Conservation (phyloP, 768 basidiomycete genomes). For the Lentinula guzmanii region DNA sequence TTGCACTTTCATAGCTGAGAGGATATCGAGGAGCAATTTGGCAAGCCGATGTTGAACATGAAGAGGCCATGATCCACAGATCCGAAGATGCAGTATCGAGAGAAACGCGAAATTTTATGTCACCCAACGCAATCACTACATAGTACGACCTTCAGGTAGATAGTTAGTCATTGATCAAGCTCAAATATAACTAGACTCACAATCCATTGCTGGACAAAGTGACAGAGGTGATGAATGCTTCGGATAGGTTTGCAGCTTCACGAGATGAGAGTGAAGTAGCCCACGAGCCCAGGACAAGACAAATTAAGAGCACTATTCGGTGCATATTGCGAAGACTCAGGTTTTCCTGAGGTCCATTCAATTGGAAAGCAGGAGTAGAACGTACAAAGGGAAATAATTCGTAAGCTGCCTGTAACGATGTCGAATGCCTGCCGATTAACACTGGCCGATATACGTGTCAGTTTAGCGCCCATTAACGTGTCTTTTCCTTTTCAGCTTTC, state of each 20-base stretch:
- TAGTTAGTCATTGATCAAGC: neutral
- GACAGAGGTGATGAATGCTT: conserved; percentile 29
- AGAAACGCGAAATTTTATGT: conserved; percentile 60
- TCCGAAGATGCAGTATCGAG: conserved; percentile 74
- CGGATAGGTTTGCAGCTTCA: neutral
- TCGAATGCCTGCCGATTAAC: neutral
- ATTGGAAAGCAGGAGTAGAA: too few relatives aligned
- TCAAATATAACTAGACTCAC: conserved; percentile 22
- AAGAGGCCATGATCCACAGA: conserved; percentile 66
- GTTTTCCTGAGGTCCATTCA: neutral
- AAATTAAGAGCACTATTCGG: neutral
- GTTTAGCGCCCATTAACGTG: neutral
- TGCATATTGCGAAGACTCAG: neutral
- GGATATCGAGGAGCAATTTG: conserved; percentile 63
- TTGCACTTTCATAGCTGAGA: conserved; percentile 56
- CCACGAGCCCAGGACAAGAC: neutral
- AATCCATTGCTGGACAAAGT: conserved; percentile 40
- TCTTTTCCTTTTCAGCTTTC: neutral
- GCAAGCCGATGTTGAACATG: conserved; percentile 52
- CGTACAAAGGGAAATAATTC: neutral
- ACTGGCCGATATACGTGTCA: neutral
- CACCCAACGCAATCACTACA: conserved; percentile 51
- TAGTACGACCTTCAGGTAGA: conserved; percentile 55
- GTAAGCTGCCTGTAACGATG: neutral
- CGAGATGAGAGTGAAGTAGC: neutral